Base-by-base conservation (phyloP, 352 stramenopile genomes). In the Globisporangium polare region DNA sequence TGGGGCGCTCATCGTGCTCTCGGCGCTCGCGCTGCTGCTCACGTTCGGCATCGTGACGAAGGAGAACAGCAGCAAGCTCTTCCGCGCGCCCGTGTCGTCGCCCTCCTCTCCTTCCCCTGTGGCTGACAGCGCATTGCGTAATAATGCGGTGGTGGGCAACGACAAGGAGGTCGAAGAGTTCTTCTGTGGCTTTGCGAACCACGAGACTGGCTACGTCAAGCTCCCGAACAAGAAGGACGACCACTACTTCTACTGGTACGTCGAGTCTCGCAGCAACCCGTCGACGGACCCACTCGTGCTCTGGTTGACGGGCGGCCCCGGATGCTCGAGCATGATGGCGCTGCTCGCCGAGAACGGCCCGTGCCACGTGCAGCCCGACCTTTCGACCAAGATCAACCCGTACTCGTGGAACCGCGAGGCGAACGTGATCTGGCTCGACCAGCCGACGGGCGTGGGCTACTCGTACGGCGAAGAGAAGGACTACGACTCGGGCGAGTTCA, bases 201-300 rank as follows among this genome's bases (percentile, higher is more conserved):
- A 75, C 35, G 58, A 76, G 22, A 62, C 60, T 15, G 74, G 72
- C 2, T 83, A 80, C 70, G 73, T 80, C 62, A 71, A 68, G 52
- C 57, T 83, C 22, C 39, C 68, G 24, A 68, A 75, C 74, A 83
- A 77, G 65, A 31, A 68, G 39, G 70, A 83, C 60, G 73, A 74
- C 49, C 57, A 80, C 46, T 83, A 83, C 63, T 85, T 85, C 53
- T 85, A 85, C 62, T 85, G 76, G 76, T 78, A 72, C 57, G 68
- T 81, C 26, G 71, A 80, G 53, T 78, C 74, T 13, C 58, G 68
- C 5, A 57, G 46, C 41, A 58, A 61, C n/a, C 62, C 70, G 5
- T 45, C 31, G 22, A 63, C 58, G 17, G 75, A 77, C n/a, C 75
- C 75, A 22, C 55, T 84, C 9, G 62, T 83, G 6, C 61, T 85